Conservation (phyloP, 1,284 basidiomycete genomes). For the Microbotryum saponariae region DNA sequence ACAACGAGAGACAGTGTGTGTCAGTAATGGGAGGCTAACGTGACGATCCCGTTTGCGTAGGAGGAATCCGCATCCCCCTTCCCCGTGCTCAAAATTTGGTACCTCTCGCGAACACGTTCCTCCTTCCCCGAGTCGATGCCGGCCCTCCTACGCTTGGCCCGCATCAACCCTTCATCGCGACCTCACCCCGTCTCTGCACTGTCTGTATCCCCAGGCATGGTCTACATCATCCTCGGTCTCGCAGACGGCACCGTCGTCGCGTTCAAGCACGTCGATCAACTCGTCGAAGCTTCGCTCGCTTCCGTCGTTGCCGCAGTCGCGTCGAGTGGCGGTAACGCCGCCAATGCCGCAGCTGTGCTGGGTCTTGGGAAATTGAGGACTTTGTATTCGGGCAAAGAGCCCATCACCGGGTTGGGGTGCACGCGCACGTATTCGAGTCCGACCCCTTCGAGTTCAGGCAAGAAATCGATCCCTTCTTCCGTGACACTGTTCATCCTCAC, state of each 20-base stretch:
- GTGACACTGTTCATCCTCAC: conserved; percentile 71
- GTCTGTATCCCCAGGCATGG: conserved; percentile 68
- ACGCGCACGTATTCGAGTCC: conserved; percentile 33
- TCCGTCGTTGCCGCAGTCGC: conserved; percentile 23
- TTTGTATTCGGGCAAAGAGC: conserved; percentile 14
- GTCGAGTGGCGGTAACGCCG: conserved; percentile 39
- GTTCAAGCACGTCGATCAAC: conserved; percentile 83
- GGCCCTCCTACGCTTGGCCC: conserved; percentile 55
- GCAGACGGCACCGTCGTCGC: conserved; percentile 91
- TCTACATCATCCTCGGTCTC: conserved; percentile 81
- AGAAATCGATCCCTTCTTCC: background rate
- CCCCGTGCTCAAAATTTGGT: conserved; percentile 74
- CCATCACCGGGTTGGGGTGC: background rate
- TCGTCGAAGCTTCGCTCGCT: conserved; percentile 39
- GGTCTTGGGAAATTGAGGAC: conserved; percentile 1
- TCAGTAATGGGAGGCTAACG: background rate
- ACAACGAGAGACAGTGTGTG: no score
- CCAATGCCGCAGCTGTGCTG: conserved; percentile 1
- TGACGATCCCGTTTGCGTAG: conserved; percentile 1
- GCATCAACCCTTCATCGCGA: conserved; percentile 17
- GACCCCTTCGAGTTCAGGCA: conserved; percentile 14
- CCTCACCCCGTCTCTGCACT: conserved; percentile 79
- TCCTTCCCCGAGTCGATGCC: conserved; percentile 32
- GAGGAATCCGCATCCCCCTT: conserved; percentile 22
- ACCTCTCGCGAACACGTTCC: conserved; percentile 62